Conservation (phyloP, 305 asterid genomes). For the Stenogyne calaminthoides region DNA sequence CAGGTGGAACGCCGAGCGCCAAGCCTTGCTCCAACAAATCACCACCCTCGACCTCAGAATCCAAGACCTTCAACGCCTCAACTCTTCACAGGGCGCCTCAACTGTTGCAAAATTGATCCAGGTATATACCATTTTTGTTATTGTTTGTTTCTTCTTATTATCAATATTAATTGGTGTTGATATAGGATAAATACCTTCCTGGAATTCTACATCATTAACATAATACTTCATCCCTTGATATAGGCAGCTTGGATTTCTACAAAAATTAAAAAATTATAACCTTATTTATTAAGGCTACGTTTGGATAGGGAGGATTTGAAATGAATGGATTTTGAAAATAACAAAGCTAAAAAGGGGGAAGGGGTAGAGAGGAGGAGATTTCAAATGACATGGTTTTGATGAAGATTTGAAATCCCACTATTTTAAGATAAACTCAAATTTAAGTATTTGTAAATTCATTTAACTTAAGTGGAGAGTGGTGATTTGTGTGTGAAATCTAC, state of each 20-base stretch:
- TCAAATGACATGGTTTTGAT: too few species aligned
- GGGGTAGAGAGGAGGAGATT: too few species aligned
- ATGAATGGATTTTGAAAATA: too few species aligned
- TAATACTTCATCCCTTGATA: background rate
- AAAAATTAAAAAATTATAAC: too few species aligned
- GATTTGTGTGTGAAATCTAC: too few species aligned
- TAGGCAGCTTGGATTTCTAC: background rate
- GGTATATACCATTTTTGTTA: constrained; percentile 37
- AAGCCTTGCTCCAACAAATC: constrained; percentile 60
- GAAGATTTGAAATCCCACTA: too few species aligned
- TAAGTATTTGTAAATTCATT: too few species aligned
- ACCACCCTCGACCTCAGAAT: constrained; percentile 51
- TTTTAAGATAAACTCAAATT: too few species aligned
- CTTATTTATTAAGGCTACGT: too few species aligned
- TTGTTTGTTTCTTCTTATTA: background rate
- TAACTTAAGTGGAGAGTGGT: too few species aligned
- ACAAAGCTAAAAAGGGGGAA: too few species aligned
- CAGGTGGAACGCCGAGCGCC: constrained; percentile 78
- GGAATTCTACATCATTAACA: background rate
- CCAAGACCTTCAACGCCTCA: constrained; percentile 60
- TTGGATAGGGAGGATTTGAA: too few species aligned
- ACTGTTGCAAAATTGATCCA: constrained; percentile 66
- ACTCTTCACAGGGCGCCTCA: constrained; percentile 51
- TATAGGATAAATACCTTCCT: background rate
- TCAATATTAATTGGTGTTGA: background rate